Evolutionary conservation across 345 rosid species (phyloP).

Genomic region (Xanthoceras sorbifolium): DNA sequence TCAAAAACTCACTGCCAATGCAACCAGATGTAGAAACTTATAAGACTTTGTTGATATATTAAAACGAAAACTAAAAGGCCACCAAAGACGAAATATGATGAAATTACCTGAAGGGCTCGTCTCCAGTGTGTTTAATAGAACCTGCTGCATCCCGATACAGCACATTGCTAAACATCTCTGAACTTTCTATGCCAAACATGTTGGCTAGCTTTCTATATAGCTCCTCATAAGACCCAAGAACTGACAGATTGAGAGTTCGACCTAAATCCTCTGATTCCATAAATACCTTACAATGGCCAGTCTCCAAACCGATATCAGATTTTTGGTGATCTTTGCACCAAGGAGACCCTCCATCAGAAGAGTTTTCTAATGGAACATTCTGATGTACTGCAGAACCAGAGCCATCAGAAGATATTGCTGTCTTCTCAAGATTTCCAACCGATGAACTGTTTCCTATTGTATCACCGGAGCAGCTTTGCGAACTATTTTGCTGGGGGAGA

Average conservation of each 20-base stretch:
- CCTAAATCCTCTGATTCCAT: slow-evolving; percentile 87
- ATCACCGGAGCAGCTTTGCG: slow-evolving; percentile 67
- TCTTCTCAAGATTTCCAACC: slow-evolving; percentile 53
- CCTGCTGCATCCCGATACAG: slow-evolving; percentile 69
- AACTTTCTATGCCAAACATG: slow-evolving; percentile 69
- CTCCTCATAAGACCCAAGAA: slow-evolving; percentile 79
- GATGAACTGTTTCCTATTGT: slow-evolving; percentile 51
- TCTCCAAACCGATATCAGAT: slow-evolving; percentile 46
- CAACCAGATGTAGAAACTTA: slow-evolving; percentile 8
- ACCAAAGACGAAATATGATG: too few species aligned
- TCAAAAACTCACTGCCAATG: slow-evolving; percentile 74
- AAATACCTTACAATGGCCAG: slow-evolving; percentile 85
- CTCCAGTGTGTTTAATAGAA: slow-evolving; percentile 64
- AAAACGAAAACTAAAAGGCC: neutral
- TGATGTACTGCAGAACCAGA: slow-evolving; percentile 54
- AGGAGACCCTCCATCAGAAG: slow-evolving; percentile 69
- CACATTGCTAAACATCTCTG: slow-evolving; percentile 72
- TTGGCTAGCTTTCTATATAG: slow-evolving; percentile 60
- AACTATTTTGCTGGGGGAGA: slow-evolving; percentile 58
- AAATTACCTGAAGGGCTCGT: slow-evolving; percentile 77
- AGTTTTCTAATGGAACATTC: slow-evolving; percentile 46
- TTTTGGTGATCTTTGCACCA: slow-evolving; percentile 48
- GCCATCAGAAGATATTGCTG: slow-evolving; percentile 53
- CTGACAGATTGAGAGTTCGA: slow-evolving; percentile 73
- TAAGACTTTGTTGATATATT: neutral